These are phyloP conservation scores for Kwoniella shivajii DNA, from an alignment of 1,284 basidiomycete genomes.

Conservation along the genomic window DNA sequence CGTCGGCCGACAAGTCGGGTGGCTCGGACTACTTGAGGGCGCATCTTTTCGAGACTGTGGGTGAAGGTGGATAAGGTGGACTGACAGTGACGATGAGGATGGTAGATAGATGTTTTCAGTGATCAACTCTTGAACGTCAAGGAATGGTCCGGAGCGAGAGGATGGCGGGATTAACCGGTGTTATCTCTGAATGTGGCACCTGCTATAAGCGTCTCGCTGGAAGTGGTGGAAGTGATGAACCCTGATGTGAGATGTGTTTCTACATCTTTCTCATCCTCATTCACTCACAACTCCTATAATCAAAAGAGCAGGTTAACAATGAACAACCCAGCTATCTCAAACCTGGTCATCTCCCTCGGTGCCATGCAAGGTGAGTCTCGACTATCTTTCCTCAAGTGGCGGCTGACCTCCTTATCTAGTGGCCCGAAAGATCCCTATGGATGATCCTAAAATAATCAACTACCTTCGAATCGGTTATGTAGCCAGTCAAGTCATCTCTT, in stretches of 20 bases:
- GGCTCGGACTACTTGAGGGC: constrained; percentile 24
- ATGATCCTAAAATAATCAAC: constrained; percentile 78
- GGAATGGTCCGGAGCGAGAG: not conserved
- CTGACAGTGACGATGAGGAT: constrained; percentile 1
- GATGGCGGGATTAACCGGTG: constrained; percentile 9
- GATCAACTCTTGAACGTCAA: not conserved
- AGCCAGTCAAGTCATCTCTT: constrained; percentile 58
- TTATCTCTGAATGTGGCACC: not conserved
- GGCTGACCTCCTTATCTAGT: constrained; percentile 54
- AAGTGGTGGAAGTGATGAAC: too few species aligned
- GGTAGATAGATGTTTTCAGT: not conserved
- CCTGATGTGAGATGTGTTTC: too few species aligned
- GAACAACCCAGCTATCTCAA: constrained; percentile 58
- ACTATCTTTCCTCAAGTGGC: not conserved
- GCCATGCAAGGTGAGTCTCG: constrained; percentile 75
- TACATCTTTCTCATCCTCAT: constrained; percentile 1
- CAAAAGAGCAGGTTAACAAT: constrained; percentile 23
- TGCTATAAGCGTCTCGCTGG: not conserved
- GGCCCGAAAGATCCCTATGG: constrained; percentile 87
- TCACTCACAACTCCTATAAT: not conserved
- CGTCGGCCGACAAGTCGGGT: constrained; percentile 24
- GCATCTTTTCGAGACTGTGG: constrained; percentile 14
- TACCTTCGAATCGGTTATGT: constrained; percentile 86
- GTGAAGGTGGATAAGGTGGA: constrained; percentile 1
- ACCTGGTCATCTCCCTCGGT: constrained; percentile 81